Base-by-base conservation (phyloP, 2,329 filamentous ascomycete genomes). In the Colletotrichum theobromicola region DNA sequence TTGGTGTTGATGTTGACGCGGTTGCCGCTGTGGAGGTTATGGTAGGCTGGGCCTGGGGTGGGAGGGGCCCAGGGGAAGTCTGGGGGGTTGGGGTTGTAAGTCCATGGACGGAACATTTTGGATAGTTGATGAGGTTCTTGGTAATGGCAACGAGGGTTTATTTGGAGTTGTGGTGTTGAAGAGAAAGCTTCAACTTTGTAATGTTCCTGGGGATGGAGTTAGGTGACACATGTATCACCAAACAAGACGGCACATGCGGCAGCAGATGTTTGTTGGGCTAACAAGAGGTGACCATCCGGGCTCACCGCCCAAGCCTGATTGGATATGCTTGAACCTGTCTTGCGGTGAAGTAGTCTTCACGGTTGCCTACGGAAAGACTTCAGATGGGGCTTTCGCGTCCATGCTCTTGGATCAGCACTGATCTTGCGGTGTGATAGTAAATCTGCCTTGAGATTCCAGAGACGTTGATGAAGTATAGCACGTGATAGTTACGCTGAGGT, bases 1-100 rank as follows among this genome's bases (percentile, higher is more conserved):
- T 75, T 65, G 58, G 65, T 74, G 34, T 76, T 67, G 62, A 72
- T 55, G 58, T 76, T 67, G 42, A 76, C 53, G 12, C 72, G 61
- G 21, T 60, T 57, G 37, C 67, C 67, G 13, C 21, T 21, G 6
- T 68, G 55, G 16, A 71, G 12, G 9, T 71, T 67, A 10, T 53
- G 53, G 28, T 68, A 75, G n/a, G 15, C 53, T 28, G 4, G 24
- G 21, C 57, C 57, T 8, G 57, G 2, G 10, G n/a, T 6, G 24
- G 42, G 12, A 50, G 42, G n/a, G 10, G 42, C 15, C 69, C 68
- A 64, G 26, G 26, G 4, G 16, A 24, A 53, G 35, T 75, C 26
- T 13, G 46, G 58, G 5, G 70, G 58, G 13, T 68, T 32, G 16
- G 55, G 50, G 6, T 62, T 18, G 18, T 66, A 61, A 2, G 30